Conservation (phyloP, 768 basidiomycete genomes). For the Macrolepiota fuliginosa region DNA sequence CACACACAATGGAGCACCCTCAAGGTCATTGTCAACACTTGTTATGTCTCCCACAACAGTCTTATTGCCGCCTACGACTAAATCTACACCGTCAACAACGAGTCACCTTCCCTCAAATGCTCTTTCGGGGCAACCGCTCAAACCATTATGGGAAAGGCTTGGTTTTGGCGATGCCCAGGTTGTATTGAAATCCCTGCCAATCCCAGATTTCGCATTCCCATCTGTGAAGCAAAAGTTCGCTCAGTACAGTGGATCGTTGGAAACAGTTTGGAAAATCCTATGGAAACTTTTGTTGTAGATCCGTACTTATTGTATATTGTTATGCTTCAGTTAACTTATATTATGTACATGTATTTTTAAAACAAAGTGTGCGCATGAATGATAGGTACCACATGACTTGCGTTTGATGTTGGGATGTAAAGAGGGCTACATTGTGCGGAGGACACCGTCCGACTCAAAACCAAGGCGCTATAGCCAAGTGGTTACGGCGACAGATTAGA, state of each 20-base stretch:
- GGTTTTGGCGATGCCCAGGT: not conserved
- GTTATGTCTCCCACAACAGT: not conserved
- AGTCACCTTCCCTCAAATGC: not conserved
- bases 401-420: no score
- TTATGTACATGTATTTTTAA: not conserved
- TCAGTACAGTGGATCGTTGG: not conserved
- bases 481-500: slow-evolving; percentile 81
- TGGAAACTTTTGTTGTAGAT: not conserved
- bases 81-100: not conserved
- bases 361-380: no score
- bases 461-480: slow-evolving; percentile 72
- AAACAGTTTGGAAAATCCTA: not conserved
- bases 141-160: slow-evolving; percentile 2
- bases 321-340: not conserved
- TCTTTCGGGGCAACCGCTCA: not conserved
- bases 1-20: not conserved
- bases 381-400: no score
- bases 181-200: not conserved
- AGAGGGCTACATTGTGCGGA: no score
- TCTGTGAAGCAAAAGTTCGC: slow-evolving; percentile 2
- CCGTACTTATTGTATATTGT: not conserved
- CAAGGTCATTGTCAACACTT: not conserved
- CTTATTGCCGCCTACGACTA: not conserved
- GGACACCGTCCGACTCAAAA: not conserved
- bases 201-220: not conserved